phyloP scores from a whole-genome alignment of 2,329 filamentous ascomycete genomes.

The Fusarium hostae region DNA sequence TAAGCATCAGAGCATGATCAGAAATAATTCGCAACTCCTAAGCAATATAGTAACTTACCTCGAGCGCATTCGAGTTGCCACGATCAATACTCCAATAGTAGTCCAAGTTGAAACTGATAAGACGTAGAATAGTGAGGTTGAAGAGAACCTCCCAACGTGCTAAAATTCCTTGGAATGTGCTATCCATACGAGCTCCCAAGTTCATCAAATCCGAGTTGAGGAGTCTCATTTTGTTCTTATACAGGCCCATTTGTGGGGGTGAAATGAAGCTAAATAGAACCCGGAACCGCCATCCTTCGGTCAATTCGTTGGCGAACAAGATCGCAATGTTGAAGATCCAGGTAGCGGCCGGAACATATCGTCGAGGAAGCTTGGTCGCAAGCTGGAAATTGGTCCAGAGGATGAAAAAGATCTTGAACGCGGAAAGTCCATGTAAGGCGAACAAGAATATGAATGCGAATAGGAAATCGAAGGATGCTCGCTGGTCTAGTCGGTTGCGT shows the following conservation, averaged over 20 bases:
- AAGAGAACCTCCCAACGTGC: constrained; percentile 96
- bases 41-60: constrained; percentile 71
- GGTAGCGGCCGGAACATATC: constrained; percentile 77
- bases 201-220: constrained; percentile 59
- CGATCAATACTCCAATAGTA: constrained; percentile 90
- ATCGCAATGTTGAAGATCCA: constrained; percentile 91
- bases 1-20: constrained; percentile 66
- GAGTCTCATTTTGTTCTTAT: constrained; percentile 23
- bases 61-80: constrained; percentile 72
- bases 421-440: constrained; percentile 86
- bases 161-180: constrained; percentile 79
- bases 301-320: constrained; percentile 91
- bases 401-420: constrained; percentile 83
- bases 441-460: constrained; percentile 85
- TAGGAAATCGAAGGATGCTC: constrained; percentile 81
- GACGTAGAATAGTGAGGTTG: constrained; percentile 90
- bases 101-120: constrained; percentile 97
- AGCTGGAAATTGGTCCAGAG: constrained; percentile 85
- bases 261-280: constrained; percentile 67
- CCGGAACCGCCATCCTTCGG: constrained; percentile 78
- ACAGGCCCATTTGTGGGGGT: constrained; percentile 49
- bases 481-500: constrained; percentile 71
- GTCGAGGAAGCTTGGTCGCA: constrained; percentile 75
- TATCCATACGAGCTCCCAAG: constrained; percentile 80
- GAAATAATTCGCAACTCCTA: constrained; percentile 8